A percentile compares a stretch with the other conserved stretches of the same genome.
Conservation (phyloP, 2,329 filamentous ascomycete species). For the Alternaria brassicicola region DNA sequence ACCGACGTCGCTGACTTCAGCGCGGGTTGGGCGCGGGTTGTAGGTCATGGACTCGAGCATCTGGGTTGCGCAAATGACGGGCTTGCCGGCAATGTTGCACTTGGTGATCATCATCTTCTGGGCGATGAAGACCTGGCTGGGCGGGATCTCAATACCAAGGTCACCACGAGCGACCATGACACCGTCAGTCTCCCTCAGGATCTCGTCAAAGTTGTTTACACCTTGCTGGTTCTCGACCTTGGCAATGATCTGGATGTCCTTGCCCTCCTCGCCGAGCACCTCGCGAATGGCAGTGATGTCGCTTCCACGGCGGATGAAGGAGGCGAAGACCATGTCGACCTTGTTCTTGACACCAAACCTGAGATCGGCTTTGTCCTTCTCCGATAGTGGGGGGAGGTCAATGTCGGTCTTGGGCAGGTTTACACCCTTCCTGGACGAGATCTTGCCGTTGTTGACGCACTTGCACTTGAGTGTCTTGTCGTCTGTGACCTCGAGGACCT, state of each 20-base stretch:
- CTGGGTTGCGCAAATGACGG: constrained; percentile 97
- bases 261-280: constrained; percentile 88
- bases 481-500: constrained; percentile 86
- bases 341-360: constrained; percentile 97
- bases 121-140: constrained; percentile 96
- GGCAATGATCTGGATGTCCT: constrained; percentile 98
- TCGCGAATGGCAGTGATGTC: constrained; percentile 93
- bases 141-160: constrained; percentile 97
- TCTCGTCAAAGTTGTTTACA: constrained; percentile 99
- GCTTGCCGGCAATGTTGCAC: constrained; percentile 99
- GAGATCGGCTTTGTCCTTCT: constrained; percentile 97
- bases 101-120: constrained; percentile 99
- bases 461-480: constrained; percentile 85
- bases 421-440: constrained; percentile 98
- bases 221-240: constrained; percentile 99
- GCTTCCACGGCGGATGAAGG: constrained; percentile 92
- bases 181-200: constrained; percentile 93
- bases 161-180: constrained; percentile 99
- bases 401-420: constrained; percentile 99
- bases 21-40: constrained; percentile 96
- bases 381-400: constrained; percentile 93
- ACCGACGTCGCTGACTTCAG: constrained; percentile 97
- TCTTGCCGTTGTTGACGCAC: constrained; percentile 97
- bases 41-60: constrained; percentile 99
- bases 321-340: constrained; percentile 99